Conservation (phyloP, 2,329 filamentous ascomycete species). For the Colletotrichum theobromicola region DNA sequence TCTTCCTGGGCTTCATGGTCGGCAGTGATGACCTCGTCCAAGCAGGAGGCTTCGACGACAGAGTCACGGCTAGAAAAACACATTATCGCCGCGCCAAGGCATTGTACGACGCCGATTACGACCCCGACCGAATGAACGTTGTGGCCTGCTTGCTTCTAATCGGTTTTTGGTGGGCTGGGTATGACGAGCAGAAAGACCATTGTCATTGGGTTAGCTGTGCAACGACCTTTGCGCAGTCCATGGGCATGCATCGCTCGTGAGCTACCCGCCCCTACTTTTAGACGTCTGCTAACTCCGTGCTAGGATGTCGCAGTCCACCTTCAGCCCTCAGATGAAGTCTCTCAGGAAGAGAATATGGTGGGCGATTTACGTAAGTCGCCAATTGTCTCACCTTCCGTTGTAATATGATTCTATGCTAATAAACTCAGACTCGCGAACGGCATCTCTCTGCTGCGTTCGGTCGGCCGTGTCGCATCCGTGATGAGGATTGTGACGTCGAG, state of each 20-base stretch:
- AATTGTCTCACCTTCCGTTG: accelerated
- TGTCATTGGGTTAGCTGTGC: constrained; percentile 16
- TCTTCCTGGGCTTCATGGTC: background rate
- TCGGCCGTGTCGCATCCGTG: constrained; percentile 38
- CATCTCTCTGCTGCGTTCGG: constrained; percentile 40
- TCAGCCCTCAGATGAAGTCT: background rate
- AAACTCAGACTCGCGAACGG: constrained; percentile 29
- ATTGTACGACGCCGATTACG: constrained; percentile 14
- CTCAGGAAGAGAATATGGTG: constrained; percentile 4
- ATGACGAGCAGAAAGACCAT: constrained; percentile 9
- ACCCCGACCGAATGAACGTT: background rate
- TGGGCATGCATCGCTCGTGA: constrained; percentile 9
- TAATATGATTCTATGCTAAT: background rate
- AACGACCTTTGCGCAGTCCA: constrained; percentile 4
- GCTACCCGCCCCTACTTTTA: background rate
- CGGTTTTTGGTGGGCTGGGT: constrained; percentile 7
- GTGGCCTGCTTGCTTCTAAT: constrained; percentile 1
- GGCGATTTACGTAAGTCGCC: constrained; percentile 8
- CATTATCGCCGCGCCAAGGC: constrained; percentile 6
- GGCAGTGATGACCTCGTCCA: background rate
- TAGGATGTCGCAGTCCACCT: background rate
- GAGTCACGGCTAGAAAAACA: background rate
- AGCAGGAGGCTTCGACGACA: constrained; percentile 1
- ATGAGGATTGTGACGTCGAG: constrained; percentile 43
- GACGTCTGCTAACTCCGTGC: background rate